Conservation (phyloP, 768 basidiomycete species). For the Amylocystis lapponica region DNA sequence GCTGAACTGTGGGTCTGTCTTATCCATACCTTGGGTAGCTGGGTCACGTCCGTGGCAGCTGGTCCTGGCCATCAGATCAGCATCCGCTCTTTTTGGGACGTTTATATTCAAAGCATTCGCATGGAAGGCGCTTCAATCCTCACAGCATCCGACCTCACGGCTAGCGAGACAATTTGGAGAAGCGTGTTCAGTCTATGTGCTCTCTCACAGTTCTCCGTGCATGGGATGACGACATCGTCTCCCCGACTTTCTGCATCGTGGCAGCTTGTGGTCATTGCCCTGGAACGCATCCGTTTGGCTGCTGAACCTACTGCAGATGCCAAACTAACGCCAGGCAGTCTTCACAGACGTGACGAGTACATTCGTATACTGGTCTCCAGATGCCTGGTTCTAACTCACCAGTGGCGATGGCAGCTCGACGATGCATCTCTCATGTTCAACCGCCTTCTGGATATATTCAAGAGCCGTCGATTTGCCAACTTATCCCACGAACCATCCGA, state of each 20-base stretch:
- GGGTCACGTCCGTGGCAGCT: slow-evolving; percentile 9
- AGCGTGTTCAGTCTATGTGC: slow-evolving; percentile 63
- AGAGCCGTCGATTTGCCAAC: slow-evolving; percentile 69
- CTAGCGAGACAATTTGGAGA: slow-evolving; percentile 70
- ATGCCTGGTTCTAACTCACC: slow-evolving; percentile 63
- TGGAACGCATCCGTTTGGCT: slow-evolving; percentile 55
- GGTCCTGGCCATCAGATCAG: slow-evolving; percentile 10
- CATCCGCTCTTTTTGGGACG: slow-evolving; percentile 40
- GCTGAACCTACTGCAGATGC: slow-evolving; percentile 40
- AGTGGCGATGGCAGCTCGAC: slow-evolving; percentile 74
- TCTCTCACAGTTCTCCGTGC: slow-evolving; percentile 70
- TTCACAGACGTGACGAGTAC: slow-evolving; percentile 64
- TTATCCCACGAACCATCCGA: slow-evolving; percentile 55
- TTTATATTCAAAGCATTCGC: slow-evolving; percentile 23
- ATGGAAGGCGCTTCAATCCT: slow-evolving; percentile 10
- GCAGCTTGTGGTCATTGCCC: slow-evolving; percentile 53
- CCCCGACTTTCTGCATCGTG: slow-evolving; percentile 53
- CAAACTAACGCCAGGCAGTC: slow-evolving; percentile 26
- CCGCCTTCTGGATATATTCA: slow-evolving; percentile 66
- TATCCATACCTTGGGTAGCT: slow-evolving; percentile 41
- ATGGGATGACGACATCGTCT: slow-evolving; percentile 38
- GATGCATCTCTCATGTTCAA: slow-evolving; percentile 54
- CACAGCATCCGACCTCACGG: slow-evolving; percentile 31
- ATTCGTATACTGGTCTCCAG: slow-evolving; percentile 62
- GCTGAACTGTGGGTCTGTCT: slow-evolving; percentile 74